These are phyloP conservation scores for Pterocarpus macrocarpus DNA, from an alignment of 306 rosid genomes.

Conservation along the genomic window DNA sequence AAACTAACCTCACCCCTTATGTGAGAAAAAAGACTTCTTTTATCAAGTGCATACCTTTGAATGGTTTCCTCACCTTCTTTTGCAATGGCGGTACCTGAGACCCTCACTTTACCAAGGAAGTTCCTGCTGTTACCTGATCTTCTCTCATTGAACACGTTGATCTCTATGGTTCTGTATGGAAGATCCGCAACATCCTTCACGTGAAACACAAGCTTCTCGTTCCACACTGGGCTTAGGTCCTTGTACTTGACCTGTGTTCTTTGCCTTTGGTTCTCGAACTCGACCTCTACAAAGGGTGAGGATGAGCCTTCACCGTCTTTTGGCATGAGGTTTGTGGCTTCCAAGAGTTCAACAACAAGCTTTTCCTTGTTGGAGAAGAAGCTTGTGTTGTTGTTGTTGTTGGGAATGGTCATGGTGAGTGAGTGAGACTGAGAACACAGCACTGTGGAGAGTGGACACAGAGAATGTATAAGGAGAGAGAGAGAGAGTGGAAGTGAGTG, in stretches of 20 bases:
- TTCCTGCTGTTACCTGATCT: slow-evolving; percentile 63
- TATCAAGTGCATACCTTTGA: slow-evolving; percentile 62
- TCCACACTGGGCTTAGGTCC: slow-evolving; percentile 71
- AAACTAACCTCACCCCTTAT: slow-evolving; percentile 68
- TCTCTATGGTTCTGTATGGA: slow-evolving; percentile 67
- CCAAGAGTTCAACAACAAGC: slow-evolving; percentile 68
- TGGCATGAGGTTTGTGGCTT: slow-evolving; percentile 75
- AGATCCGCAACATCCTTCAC: slow-evolving; percentile 58
- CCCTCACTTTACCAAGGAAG: slow-evolving; percentile 69
- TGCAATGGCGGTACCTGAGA: slow-evolving; percentile 61
- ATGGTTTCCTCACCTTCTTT: slow-evolving; percentile 58
- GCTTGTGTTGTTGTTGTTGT: neutral
- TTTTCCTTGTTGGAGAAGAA: slow-evolving; percentile 49
- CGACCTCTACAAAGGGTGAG: slow-evolving; percentile 66
- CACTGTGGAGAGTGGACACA: neutral
- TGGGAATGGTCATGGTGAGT: slow-evolving; percentile 36
- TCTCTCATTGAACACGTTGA: slow-evolving; percentile 66
- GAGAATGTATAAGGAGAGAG: neutral
- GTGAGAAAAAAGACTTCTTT: slow-evolving; percentile 71
- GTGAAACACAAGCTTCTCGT: slow-evolving; percentile 65
- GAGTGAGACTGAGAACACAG: neutral
- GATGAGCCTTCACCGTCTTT: slow-evolving; percentile 76
- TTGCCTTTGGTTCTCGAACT: slow-evolving; percentile 65
- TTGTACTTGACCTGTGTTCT: slow-evolving; percentile 68
- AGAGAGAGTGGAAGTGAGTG: neutral